These are phyloP conservation scores for Alternaria sp. DNA, from an alignment of 2,329 filamentous ascomycete genomes.

Conservation along the genomic window DNA sequence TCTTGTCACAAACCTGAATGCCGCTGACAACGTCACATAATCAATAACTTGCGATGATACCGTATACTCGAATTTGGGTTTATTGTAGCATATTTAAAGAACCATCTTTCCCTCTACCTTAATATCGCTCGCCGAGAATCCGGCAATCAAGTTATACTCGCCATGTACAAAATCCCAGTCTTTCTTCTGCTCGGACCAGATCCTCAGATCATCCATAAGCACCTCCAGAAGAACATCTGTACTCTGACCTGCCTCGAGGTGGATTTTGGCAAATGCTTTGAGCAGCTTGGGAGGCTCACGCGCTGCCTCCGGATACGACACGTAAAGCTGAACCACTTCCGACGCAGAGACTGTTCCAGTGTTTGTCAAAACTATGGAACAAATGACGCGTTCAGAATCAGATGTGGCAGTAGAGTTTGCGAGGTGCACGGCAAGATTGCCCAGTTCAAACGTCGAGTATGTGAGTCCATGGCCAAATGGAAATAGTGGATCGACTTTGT, in stretches of 20 bases:
- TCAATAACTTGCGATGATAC: background rate
- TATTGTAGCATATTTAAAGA: background rate
- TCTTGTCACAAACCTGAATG: background rate
- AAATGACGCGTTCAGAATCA: background rate
- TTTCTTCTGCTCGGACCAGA: conserved; percentile 5
- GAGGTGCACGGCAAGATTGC: background rate
- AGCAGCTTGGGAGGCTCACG: background rate
- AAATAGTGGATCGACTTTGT: conserved; percentile 65
- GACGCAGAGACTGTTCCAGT: background rate
- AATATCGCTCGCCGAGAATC: background rate
- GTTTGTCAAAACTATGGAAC: background rate
- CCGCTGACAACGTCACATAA: background rate
- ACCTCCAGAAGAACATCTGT: background rate
- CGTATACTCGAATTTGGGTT: rapidly evolving
- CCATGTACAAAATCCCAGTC: conserved; percentile 5
- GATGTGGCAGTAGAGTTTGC: background rate
- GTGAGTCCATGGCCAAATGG: conserved; percentile 84
- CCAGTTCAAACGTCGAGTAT: conserved; percentile 66
- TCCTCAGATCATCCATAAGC: conserved; percentile 1
- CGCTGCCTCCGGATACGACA: background rate
- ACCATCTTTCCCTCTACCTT: background rate
- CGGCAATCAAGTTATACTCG: conserved; percentile 2
- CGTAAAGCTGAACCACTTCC: background rate
- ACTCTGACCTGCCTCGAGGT: background rate
- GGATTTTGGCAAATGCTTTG: background rate